A percentile compares a stretch with the other conserved stretches of the same genome.
phyloP scores from a whole-genome alignment of 257 asterid genomes.

The Rauvolfia tetraphylla region DNA sequence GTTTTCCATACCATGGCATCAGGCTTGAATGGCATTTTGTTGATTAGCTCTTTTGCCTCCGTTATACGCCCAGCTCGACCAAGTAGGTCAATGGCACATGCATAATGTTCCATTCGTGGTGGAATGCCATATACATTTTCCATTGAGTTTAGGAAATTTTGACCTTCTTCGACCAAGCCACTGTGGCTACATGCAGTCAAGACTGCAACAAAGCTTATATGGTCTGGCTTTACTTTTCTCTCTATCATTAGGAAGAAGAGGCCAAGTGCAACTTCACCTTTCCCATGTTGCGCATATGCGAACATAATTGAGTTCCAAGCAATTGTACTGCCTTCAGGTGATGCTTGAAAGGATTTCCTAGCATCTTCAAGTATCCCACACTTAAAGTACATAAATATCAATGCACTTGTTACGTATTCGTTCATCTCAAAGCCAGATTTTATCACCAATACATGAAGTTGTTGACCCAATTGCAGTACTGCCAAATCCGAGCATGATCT shows the following conservation, averaged over 20 bases:
- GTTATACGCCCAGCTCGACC: slow-evolving; percentile 70
- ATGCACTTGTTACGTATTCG: no score
- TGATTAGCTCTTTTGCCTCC: slow-evolving; percentile 61
- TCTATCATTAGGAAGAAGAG: slow-evolving; percentile 52
- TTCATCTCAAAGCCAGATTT: slow-evolving; percentile 53
- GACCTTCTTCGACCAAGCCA: slow-evolving; percentile 77
- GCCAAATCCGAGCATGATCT: slow-evolving; percentile 89
- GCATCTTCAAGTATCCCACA: slow-evolving; percentile 80
- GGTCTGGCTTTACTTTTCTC: slow-evolving; percentile 57
- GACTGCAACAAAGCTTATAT: slow-evolving; percentile 79
- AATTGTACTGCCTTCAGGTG: slow-evolving; percentile 52
- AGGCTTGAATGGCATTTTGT: slow-evolving; percentile 70
- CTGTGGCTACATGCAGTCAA: slow-evolving; percentile 80
- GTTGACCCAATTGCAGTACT: slow-evolving; percentile 60
- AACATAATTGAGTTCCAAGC: slow-evolving; percentile 86
- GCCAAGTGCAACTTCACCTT: slow-evolving; percentile 61
- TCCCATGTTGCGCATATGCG: slow-evolving; percentile 85
- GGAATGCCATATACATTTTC: slow-evolving; percentile 48
- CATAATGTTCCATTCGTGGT: slow-evolving; percentile 80
- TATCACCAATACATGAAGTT: slow-evolving; percentile 56
- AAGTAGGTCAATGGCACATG: slow-evolving; percentile 79
- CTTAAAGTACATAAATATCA: slow-evolving; percentile 78
- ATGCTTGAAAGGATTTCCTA: slow-evolving; percentile 55
- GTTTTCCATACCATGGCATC: slow-evolving; percentile 82
- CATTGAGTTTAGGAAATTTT: slow-evolving; percentile 50